phyloP scores from a whole-genome alignment of 2,329 filamentous ascomycete genomes.

The Microcyclosporella mali region DNA sequence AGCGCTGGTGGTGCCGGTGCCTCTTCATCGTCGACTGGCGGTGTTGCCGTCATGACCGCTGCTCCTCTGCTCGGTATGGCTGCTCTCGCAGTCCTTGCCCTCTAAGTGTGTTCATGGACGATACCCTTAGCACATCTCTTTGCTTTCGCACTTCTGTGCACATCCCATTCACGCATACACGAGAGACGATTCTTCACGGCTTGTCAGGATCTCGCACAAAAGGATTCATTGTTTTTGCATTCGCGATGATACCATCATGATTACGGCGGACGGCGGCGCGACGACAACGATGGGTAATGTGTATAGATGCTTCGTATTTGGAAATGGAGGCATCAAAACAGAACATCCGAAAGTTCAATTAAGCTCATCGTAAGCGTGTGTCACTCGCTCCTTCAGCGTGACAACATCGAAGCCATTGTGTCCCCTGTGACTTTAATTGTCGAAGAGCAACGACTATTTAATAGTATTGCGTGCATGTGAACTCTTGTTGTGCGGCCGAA shows the following conservation, averaged over 20 bases:
- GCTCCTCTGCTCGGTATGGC: constrained; percentile 30
- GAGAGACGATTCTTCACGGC: constrained; percentile 1
- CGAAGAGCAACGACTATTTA: too few species aligned
- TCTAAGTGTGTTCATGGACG: constrained; percentile 45
- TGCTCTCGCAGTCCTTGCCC: constrained; percentile 39
- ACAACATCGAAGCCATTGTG: too few species aligned
- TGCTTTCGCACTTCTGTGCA: background rate
- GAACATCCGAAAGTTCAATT: background rate
- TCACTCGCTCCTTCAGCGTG: too few species aligned
- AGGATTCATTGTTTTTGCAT: background rate
- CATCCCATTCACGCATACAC: background rate
- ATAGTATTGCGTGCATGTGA: too few species aligned
- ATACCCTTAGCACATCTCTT: constrained; percentile 23
- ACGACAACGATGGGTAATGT: constrained; percentile 1
- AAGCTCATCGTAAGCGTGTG: too few species aligned
- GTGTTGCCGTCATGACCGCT: constrained; percentile 27
- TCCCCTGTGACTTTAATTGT: too few species aligned
- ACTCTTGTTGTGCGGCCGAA: too few species aligned
- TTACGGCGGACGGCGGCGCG: too few species aligned
- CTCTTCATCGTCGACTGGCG: constrained; percentile 13
- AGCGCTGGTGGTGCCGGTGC: constrained; percentile 7
- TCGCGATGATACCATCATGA: constrained; percentile 3
- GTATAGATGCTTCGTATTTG: constrained; percentile 1
- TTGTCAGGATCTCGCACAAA: background rate
- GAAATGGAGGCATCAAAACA: background rate